Base-by-base conservation (phyloP, 352 stramenopile species). In the Phytopythium oedochilum region DNA sequence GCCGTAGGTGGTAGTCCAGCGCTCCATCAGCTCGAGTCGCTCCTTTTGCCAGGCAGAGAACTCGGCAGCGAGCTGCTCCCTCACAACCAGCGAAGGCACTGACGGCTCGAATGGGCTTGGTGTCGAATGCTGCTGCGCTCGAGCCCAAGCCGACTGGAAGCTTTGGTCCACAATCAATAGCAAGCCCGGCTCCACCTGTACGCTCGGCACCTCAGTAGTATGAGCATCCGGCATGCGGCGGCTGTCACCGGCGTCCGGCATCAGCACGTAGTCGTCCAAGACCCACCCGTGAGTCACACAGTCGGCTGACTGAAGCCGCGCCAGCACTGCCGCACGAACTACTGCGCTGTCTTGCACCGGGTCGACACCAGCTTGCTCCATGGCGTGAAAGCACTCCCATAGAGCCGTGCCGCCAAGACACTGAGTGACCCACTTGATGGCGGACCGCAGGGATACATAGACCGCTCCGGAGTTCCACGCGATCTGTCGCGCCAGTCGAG, bases 271-370 rank as follows among this genome's bases (percentile, higher is more conserved):
- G 15, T 74, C 73, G 38, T 89, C 76, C 10, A 92, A 66, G 25
- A 86, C 70, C 78, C 78, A 92, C 18, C 81, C 81, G 49, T 61
- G 50, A 7, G 61, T 51, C 17, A 86, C 71, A 28, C 81, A 92
- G 12, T 92, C 78, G 4, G 76, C 72, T 2, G 72, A 78, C 20
- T 71, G 69, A 39, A 92, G 52, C 15, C 81, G 74, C 59, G 57
- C 50, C 43, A 59, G 55, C 18, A 91, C 64, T 0, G 63, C 77
- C 14, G 73, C 66, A 31, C 82, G 62, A 5, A 67, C 62, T 5
- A 68, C 32, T 0, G 48, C 54, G 8, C 44, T 20, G 40, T 78
- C 65, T n/a, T 43, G 22, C 34, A 59, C 28, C n/a, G 67, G 59
- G 20, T 59, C 50, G 12, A 49, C 25, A 3, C 60, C 48, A 17